Evolutionary conservation across 1,284 basidiomycete species (phyloP), one percentile per base, ranked within the genome.

Genomic region (Fistulina hepatica): DNA sequence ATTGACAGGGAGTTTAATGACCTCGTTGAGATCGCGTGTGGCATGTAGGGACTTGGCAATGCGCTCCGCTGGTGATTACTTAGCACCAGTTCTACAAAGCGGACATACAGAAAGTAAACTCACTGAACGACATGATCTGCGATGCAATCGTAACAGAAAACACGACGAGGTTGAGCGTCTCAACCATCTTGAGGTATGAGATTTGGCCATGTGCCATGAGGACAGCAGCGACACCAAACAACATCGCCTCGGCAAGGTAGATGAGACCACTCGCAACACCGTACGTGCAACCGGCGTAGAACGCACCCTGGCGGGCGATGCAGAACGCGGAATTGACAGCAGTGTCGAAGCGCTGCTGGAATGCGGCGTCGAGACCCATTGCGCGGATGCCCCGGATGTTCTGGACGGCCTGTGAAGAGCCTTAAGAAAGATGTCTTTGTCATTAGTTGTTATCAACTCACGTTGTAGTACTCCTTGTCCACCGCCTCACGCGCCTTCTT

Each of bases 71-170:
- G 49, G 2, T 48, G 42, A 37, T 42, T 33, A 41, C 41, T 45
- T 17, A 52, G 44, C n/a, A 34, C 44, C 20, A 48, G 37, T 27
- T 30, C 34, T 11, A 41, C 26, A 35, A 21, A 39, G 15, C 23
- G 21, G 28, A 22, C 35, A 25, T 24, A 16, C 13, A 5, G 12
- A 28, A 31, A 22, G 36, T 10, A 13, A 6, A 65, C 76, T 52
- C 49, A 81, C 77, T 71, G 56, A 81, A 84, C 10, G 70, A 63
- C 63, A 88, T 70, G 48, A 82, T 66, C 52, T 81, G 77, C 15
- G 76, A 71, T 5, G 81, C 79, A 47, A 86, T 85, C 7, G 81
- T 81, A 42, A 90, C 71, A 7, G 79, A 76, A 61, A 91, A 89
- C 28, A 89, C 69, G 43, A 90, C 74, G 35, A 90, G 65, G 40